A percentile compares a stretch with the other conserved stretches of the same genome.
phyloP scores from a whole-genome alignment of 345 rosid genomes.

The Carallia brachiata region DNA sequence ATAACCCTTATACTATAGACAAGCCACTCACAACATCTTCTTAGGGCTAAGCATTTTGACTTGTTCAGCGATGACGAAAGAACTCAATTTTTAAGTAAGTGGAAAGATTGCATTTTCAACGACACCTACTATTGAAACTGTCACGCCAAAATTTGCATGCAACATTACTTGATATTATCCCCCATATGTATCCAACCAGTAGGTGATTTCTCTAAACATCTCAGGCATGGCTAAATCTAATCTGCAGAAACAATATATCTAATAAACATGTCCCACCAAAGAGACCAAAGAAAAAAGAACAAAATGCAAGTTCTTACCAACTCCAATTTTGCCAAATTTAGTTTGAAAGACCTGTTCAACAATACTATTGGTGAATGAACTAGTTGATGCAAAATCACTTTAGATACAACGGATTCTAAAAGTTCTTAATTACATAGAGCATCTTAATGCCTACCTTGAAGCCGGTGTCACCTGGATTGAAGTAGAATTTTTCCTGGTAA shows the following conservation, averaged over 20 bases:
- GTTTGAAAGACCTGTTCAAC: conserved; percentile 75
- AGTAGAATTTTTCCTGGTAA: conserved; percentile 96
- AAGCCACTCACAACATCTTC: too few species aligned
- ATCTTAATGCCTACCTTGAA: conserved; percentile 63
- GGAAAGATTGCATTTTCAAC: too few species aligned
- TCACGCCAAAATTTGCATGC: background rate
- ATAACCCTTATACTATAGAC: too few species aligned
- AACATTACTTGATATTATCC: background rate
- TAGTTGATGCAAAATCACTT: conserved; percentile 7
- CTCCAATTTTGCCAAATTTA: conserved; percentile 86
- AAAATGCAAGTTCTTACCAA: conserved; percentile 50
- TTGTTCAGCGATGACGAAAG: too few species aligned
- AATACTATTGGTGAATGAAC: conserved; percentile 17
- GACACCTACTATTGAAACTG: too few species aligned
- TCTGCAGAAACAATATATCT: background rate
- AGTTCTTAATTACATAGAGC: background rate
- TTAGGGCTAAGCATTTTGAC: too few species aligned
- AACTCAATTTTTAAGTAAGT: too few species aligned
- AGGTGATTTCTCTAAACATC: background rate
- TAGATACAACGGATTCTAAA: conserved; percentile 1
- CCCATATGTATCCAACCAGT: too few species aligned
- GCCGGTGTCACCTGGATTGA: conserved; percentile 95
- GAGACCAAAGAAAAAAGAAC: background rate
- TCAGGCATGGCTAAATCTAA: background rate
- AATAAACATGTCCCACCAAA: background rate